Evolutionary conservation across 148 eudicot species (phyloP).

Genomic region (Fallopia convolvulus): DNA sequence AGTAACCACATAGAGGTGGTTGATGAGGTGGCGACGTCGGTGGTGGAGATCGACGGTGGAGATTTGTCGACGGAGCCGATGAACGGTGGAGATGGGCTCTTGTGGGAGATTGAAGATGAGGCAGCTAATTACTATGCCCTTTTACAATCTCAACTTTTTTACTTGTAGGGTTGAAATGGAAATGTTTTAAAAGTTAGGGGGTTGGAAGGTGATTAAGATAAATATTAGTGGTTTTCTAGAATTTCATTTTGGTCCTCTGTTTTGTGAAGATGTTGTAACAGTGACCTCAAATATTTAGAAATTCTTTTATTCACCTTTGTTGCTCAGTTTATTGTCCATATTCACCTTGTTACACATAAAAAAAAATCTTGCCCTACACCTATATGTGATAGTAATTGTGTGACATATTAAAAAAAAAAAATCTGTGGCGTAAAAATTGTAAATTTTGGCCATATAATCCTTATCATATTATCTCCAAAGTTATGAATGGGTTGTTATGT

Average conservation of each 20-base stretch:
- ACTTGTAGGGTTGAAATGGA: constrained; percentile 17
- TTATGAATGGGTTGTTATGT: too few species aligned
- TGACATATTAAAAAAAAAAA: too few species aligned
- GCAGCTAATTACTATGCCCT: constrained; percentile 60
- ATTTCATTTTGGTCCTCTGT: neutral
- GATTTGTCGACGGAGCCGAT: constrained; percentile 13
- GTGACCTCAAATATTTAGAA: too few species aligned
- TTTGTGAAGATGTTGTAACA: neutral
- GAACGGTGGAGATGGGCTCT: constrained; percentile 28
- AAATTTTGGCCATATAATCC: too few species aligned
- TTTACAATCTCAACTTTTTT: constrained; percentile 57
- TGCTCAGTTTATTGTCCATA: neutral
- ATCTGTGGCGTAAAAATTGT: too few species aligned
- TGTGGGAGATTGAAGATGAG: constrained; percentile 91
- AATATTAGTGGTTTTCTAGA: too few species aligned
- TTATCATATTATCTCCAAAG: too few species aligned
- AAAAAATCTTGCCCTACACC: too few species aligned
- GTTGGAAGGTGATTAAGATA: neutral
- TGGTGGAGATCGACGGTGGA: constrained; percentile 20
- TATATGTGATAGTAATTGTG: too few species aligned
- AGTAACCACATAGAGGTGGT: constrained; percentile 13
- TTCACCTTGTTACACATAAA: too few species aligned
- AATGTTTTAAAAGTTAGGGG: neutral
- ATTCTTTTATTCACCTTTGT: too few species aligned
- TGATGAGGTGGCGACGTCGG: neutral